phyloP scores from a whole-genome alignment of 352 stramenopile genomes.

The Phytopythium kandeliae region DNA sequence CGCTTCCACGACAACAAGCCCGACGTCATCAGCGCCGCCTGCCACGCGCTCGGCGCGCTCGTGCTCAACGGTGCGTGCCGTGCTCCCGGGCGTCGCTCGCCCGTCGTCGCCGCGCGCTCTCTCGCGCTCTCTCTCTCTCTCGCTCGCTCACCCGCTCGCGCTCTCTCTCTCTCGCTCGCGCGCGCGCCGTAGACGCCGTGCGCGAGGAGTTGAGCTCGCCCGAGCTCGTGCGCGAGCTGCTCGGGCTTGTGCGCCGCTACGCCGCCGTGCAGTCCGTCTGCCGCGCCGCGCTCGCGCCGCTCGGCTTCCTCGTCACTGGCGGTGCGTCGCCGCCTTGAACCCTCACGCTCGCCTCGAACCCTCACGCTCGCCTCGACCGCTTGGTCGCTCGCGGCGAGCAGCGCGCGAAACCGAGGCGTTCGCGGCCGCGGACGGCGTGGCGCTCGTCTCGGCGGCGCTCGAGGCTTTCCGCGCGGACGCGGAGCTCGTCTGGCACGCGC shows the following conservation, averaged over 20 bases:
- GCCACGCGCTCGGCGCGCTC: slow-evolving; percentile 55
- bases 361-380: neutral
- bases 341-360: no score
- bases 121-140: no score
- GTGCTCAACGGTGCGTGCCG: slow-evolving; percentile 78
- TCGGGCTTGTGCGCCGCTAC: slow-evolving; percentile 54
- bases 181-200: slow-evolving; percentile 37
- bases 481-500: slow-evolving; percentile 69
- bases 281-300: slow-evolving; percentile 36
- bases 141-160: no score
- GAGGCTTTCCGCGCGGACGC: slow-evolving; percentile 47
- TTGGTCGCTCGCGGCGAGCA: slow-evolving; percentile 6
- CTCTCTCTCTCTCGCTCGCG: no score
- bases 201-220: slow-evolving; percentile 54
- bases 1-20: slow-evolving; percentile 78
- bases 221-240: slow-evolving; percentile 43
- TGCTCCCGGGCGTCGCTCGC: no score
- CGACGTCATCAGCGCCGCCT: slow-evolving; percentile 55
- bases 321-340: slow-evolving; percentile 13
- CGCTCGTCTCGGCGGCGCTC: slow-evolving; percentile 40
- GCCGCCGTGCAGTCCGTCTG: slow-evolving; percentile 41
- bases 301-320: slow-evolving; percentile 68
- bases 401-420: slow-evolving; percentile 49
- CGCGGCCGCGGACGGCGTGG: slow-evolving; percentile 56
- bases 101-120: no score